Conservation (phyloP, 257 asterid species). For the Nicotiana undulata region DNA sequence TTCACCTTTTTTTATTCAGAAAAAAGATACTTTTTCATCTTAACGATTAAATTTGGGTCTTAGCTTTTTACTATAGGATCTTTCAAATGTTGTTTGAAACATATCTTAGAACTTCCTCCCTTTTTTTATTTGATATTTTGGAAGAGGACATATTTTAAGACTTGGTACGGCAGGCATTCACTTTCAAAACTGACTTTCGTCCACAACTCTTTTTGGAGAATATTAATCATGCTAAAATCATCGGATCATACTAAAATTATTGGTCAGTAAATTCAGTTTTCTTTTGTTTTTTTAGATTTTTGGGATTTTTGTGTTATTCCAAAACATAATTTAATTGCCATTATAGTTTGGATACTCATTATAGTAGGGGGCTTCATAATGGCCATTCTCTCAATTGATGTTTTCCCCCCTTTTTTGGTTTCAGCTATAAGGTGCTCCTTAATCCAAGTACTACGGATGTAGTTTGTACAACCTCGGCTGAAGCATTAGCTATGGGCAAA, state of each 20-base stretch:
- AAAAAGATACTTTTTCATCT: too few relatives aligned
- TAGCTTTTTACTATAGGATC: neutral
- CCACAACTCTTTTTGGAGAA: neutral
- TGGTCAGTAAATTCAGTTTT: neutral
- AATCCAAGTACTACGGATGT: slow-evolving; percentile 99
- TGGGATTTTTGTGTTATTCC: neutral
- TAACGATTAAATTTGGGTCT: neutral
- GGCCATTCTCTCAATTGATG: too few relatives aligned
- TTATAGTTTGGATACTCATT: neutral
- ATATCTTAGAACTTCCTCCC: neutral
- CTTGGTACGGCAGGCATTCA: neutral
- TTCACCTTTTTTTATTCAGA: too few relatives aligned
- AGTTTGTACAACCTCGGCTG: slow-evolving; percentile 96
- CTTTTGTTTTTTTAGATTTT: too few relatives aligned
- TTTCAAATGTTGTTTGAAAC: neutral
- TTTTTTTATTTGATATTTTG: neutral
- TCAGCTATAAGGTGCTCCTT: slow-evolving; percentile 83
- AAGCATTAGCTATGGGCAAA: slow-evolving; percentile 97
- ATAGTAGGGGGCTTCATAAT: too few relatives aligned
- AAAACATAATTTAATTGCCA: too few relatives aligned
- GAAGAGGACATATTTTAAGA: neutral
- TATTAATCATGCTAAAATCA: neutral
- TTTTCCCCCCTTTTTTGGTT: neutral
- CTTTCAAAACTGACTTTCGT: too few relatives aligned
- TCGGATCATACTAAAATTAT: too few relatives aligned